Evolutionary conservation across 257 asterid species (phyloP).

Genomic region (Pogostemon cablin): DNA sequence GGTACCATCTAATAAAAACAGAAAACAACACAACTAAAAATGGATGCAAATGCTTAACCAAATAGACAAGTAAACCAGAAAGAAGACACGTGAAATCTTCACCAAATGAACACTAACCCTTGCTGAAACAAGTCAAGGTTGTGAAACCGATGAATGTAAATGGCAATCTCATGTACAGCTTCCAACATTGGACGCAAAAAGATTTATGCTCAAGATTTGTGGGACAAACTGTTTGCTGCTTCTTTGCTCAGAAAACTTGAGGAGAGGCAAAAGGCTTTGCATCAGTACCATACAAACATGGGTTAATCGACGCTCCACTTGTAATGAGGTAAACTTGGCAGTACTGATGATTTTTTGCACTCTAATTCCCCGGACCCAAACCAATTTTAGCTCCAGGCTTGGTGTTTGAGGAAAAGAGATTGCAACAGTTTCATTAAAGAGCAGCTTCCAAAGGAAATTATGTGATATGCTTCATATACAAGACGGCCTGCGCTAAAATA

Average conservation of each 20-base stretch:
- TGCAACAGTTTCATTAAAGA: constrained; percentile 20
- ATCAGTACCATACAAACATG: constrained; percentile 45
- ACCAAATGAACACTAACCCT: constrained; percentile 52
- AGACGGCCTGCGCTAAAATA: constrained; percentile 23
- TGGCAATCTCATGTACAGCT: constrained; percentile 77
- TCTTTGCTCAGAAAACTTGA: constrained; percentile 40
- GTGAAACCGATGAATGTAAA: constrained; percentile 90
- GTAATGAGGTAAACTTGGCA: constrained; percentile 58
- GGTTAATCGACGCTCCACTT: constrained; percentile 43
- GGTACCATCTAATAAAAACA: constrained; percentile 70
- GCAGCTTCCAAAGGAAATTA: constrained; percentile 23
- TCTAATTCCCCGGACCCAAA: constrained; percentile 42
- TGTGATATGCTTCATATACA: background rate
- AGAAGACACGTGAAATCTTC: background rate
- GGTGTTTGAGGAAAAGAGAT: constrained; percentile 30
- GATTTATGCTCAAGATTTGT: constrained; percentile 31
- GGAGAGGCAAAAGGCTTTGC: constrained; percentile 40
- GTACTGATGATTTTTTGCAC: constrained; percentile 47
- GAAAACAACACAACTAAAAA: constrained; percentile 25
- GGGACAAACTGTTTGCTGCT: constrained; percentile 38
- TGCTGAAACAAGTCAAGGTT: constrained; percentile 91
- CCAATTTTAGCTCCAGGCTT: constrained; percentile 32
- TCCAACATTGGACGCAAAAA: constrained; percentile 64
- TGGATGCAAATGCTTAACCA: constrained; percentile 22
- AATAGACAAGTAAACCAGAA: constrained; percentile 13